Base-by-base conservation (phyloP, 164 flowering plant genomes). In the Tetracentron sinense region DNA sequence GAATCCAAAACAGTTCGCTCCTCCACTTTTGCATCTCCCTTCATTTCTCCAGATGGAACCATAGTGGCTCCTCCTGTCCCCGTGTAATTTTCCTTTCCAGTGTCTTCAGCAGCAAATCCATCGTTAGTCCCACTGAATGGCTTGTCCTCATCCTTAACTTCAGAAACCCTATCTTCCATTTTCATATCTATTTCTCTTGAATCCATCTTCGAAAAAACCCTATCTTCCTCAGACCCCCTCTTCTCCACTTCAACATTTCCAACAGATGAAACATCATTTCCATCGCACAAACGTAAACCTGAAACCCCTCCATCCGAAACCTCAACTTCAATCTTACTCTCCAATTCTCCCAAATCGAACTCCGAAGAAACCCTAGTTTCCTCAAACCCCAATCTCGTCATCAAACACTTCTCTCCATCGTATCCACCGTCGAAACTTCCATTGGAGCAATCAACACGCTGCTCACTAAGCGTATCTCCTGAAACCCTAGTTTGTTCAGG, bases 341-440 rank as follows among this genome's bases (percentile, higher is more conserved):
- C 70, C 6, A 42, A 42, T 50, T 64, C 70, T 29, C 28, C 58
- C 51, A 38, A 57, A 49, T 30, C 69, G 16, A 51, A 30, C 49
- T 72, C 72, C 21, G 60, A 26, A 23, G 69, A 65, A 71, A 56
- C 67, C 73, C 71, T 58, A 74, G 55, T 56, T 49, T 67, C 76
- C 25, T 56, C 68, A 19, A 58, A 48, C 10, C 56, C 67, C 56
- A 21, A 55, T 42, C 5, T 38, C 11, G 14, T 33, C 56, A 23
- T 38, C 17, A 22, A 22, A 12, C 52, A 48, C 22, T 35, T 57
- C 17, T 7, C 17, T 7, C 3, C 25, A 44, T 42, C 62, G 20
- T 50, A 22, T 25, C 57, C 44, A 22, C 44, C 55, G 29, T 14
- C 25, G 17, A 20, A 44, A 2, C 23, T 33, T 25, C 28, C 62